Percentiles rank a stretch among this genome's conserved stretches.
Evolutionary conservation across 2,329 filamentous ascomycete genomes (phyloP).

Genomic region (Drechslerella coelobrocha): DNA sequence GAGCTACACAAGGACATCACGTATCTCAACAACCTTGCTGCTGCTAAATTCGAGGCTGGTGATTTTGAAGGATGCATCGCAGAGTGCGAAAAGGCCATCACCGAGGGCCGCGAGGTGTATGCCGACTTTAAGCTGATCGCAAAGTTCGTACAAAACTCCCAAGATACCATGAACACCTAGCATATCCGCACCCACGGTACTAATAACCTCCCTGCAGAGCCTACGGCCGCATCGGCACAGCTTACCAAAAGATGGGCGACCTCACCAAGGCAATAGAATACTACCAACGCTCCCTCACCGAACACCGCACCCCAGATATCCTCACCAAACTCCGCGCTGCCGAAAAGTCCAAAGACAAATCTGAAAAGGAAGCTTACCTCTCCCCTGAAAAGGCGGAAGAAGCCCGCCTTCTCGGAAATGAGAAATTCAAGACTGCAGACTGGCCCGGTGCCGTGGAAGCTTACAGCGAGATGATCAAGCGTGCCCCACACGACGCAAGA

Average conservation of each 20-base stretch:
- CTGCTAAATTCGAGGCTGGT: slow-evolving; percentile 94
- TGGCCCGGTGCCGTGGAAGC: slow-evolving; percentile 94
- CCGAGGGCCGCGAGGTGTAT: slow-evolving; percentile 85
- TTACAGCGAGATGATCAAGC: slow-evolving; percentile 96
- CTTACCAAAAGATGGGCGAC: slow-evolving; percentile 89
- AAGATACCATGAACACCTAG: no score
- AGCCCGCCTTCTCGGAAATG: slow-evolving; percentile 90
- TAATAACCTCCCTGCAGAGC: slow-evolving; percentile 60
- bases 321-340: slow-evolving; percentile 88
- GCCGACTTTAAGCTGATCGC: slow-evolving; percentile 98
- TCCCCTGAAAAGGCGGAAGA: slow-evolving; percentile 92
- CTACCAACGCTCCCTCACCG: slow-evolving; percentile 92
- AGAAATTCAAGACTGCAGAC: slow-evolving; percentile 95
- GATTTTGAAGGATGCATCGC: slow-evolving; percentile 89
- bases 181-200: no score
- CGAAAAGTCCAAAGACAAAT: slow-evolving; percentile 82
- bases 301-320: slow-evolving; percentile 94
- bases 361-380: slow-evolving; percentile 79
- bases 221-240: slow-evolving; percentile 92
- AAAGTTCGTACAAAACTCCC: slow-evolving; percentile 71
- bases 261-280: slow-evolving; percentile 79
- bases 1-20: slow-evolving; percentile 94
- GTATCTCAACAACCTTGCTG: slow-evolving; percentile 94
- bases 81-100: slow-evolving; percentile 82
- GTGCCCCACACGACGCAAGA: slow-evolving; percentile 86